phyloP scores from a whole-genome alignment of 805 yeast species.

The Lipomyces spencermartinsiae region DNA sequence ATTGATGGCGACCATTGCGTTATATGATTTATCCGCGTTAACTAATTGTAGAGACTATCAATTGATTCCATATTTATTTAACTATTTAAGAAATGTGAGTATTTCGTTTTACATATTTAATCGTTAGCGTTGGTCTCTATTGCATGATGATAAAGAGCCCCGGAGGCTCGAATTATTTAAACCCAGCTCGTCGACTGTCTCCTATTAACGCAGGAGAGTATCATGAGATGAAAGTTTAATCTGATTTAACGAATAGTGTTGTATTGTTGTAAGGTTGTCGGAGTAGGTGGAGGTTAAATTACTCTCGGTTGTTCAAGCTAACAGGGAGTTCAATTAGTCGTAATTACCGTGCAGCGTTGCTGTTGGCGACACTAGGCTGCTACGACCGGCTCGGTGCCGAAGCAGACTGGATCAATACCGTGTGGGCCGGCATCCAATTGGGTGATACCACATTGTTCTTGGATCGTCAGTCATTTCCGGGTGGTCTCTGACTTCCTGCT shows the following conservation, averaged over 20 bases:
- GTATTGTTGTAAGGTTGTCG: conserved; percentile 11
- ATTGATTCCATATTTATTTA: background rate
- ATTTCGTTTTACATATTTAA: background rate
- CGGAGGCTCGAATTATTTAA: conserved; percentile 30
- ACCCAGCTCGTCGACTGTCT: conserved; percentile 40
- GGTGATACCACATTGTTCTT: too few relatives aligned
- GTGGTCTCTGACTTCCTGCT: too few relatives aligned
- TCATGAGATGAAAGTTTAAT: conserved; percentile 25
- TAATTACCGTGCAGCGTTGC: too few relatives aligned
- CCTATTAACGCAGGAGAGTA: conserved; percentile 12
- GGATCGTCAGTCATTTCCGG: too few relatives aligned
- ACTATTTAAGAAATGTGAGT: background rate
- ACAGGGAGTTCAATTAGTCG: too few relatives aligned
- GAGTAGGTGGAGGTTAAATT: background rate
- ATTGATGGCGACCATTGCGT: too few relatives aligned
- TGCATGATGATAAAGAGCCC: conserved; percentile 40
- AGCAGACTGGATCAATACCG: too few relatives aligned
- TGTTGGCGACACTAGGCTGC: too few relatives aligned
- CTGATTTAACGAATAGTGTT: conserved; percentile 6
- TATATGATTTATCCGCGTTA: too few relatives aligned
- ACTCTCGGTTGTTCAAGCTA: too few relatives aligned
- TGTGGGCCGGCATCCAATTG: too few relatives aligned
- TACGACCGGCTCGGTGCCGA: too few relatives aligned
- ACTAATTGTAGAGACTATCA: background rate
- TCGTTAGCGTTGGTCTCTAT: background rate